phyloP scores from a whole-genome alignment of 83 land plant genomes.

The Picea abies region DNA sequence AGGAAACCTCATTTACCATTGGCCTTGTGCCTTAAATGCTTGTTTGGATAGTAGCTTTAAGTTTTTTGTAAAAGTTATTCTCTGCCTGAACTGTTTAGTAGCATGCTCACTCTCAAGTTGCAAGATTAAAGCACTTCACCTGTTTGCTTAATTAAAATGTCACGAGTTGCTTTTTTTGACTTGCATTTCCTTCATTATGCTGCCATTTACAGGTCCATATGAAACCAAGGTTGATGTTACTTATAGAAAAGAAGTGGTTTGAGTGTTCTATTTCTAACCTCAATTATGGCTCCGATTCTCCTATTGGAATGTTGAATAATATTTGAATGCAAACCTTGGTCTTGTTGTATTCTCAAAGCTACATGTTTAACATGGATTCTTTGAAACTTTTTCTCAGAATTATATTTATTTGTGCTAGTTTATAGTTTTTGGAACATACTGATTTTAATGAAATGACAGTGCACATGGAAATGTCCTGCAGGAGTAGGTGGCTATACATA shows the following conservation, averaged over 20 bases:
- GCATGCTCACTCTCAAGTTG: not conserved
- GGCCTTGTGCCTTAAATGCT: not conserved
- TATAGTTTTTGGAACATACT: not conserved
- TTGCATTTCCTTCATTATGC: not conserved
- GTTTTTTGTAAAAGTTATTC: not conserved
- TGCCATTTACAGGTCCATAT: not conserved
- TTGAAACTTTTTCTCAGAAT: not conserved
- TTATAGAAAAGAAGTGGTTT: not conserved
- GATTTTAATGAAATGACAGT: not conserved
- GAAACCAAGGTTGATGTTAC: too few relatives aligned
- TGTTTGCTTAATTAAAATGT: not conserved
- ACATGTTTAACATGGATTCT: too few relatives aligned
- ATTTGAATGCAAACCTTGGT: not conserved
- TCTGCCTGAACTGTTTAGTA: not conserved
- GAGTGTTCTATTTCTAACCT: not conserved
- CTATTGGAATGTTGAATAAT: not conserved
- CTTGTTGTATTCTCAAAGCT: slow-evolving; percentile 14
- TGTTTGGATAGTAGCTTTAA: not conserved
- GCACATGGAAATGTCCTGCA: slow-evolving; percentile 17
- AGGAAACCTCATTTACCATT: not conserved
- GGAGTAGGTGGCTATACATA: slow-evolving; percentile 72
- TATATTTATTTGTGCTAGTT: not conserved
- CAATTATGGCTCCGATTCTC: not conserved
- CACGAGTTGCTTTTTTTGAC: not conserved
- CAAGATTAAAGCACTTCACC: not conserved